These are phyloP conservation scores for Henningerozyma blattae DNA, from an alignment of 805 yeast genomes.

Conservation along the genomic window DNA sequence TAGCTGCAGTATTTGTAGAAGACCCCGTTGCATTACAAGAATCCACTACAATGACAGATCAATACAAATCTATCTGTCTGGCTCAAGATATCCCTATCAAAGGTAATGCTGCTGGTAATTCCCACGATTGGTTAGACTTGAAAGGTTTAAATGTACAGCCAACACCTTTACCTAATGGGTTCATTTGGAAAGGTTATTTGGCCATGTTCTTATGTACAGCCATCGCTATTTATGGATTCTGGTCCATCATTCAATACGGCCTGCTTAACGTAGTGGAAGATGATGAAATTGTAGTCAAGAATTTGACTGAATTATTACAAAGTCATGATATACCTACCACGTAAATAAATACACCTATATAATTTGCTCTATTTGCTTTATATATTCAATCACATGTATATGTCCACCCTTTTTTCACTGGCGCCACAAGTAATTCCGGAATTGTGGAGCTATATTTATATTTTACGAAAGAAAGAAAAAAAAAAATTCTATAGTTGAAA, in stretches of 20 bases:
- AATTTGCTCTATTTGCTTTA: too few relatives aligned
- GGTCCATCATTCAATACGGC: conserved; percentile 50
- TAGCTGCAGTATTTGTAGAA: conserved; percentile 70
- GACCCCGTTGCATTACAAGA: conserved; percentile 64
- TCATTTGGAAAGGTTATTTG: conserved; percentile 90
- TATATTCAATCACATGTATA: too few relatives aligned
- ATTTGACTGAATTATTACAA: too few relatives aligned
- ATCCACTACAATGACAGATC: conserved; percentile 31
- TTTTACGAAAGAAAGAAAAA: too few relatives aligned
- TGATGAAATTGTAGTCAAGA: too few relatives aligned
- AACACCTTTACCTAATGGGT: conserved; percentile 65
- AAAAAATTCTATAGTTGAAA: too few relatives aligned
- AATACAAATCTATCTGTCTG: conserved; percentile 39
- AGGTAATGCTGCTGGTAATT: conserved; percentile 90
- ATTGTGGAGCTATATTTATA: too few relatives aligned
- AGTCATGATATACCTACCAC: too few relatives aligned
- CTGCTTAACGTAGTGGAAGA: too few relatives aligned
- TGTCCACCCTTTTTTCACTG: too few relatives aligned
- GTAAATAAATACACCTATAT: too few relatives aligned
- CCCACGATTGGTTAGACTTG: conserved; percentile 50
- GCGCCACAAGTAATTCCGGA: too few relatives aligned
- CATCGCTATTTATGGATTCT: conserved; percentile 75
- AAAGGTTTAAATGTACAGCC: conserved; percentile 64
- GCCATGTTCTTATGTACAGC: conserved; percentile 86
- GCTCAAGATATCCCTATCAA: conserved; percentile 34